phyloP scores from a whole-genome alignment of 1,284 basidiomycete species.

The Austroboletus sp. region DNA sequence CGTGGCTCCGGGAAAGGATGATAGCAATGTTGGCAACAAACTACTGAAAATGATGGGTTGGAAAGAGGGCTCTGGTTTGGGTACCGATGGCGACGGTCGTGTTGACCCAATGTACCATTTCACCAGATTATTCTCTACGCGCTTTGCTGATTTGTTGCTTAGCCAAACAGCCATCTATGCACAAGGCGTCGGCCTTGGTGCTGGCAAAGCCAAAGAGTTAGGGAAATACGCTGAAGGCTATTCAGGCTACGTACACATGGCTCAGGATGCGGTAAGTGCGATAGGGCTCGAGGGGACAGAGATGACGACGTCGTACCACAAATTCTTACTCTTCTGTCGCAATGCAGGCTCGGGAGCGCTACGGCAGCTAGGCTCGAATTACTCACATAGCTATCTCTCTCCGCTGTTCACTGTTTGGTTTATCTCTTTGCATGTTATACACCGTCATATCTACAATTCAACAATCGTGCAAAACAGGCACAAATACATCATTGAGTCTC shows the following conservation, averaged over 20 bases:
- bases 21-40: slow-evolving; percentile 82
- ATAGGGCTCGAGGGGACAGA: slow-evolving; percentile 21
- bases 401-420: slow-evolving; percentile 10
- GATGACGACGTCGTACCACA: slow-evolving; percentile 15
- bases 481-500: slow-evolving; percentile 1
- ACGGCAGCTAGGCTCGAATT: slow-evolving; percentile 26
- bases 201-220: slow-evolving; percentile 79
- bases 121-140: slow-evolving; percentile 1
- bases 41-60: slow-evolving; percentile 93
- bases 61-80: slow-evolving; percentile 83
- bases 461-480: slow-evolving; percentile 1
- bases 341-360: slow-evolving; percentile 44
- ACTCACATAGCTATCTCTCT: slow-evolving; percentile 8
- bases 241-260: slow-evolving; percentile 67
- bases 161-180: slow-evolving; percentile 81
- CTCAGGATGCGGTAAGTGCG: slow-evolving; percentile 54
- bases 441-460: slow-evolving; percentile 17
- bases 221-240: slow-evolving; percentile 68
- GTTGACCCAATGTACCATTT: slow-evolving; percentile 69
- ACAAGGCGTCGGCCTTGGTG: slow-evolving; percentile 79
- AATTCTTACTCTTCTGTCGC: slow-evolving; percentile 24
- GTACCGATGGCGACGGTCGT: slow-evolving; percentile 71
- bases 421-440: slow-evolving; percentile 13
- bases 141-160: slow-evolving; percentile 9
- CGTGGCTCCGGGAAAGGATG: slow-evolving; percentile 66